Base-by-base conservation (phyloP, 768 basidiomycete genomes). In the Gloeopeniophorella convolvens region DNA sequence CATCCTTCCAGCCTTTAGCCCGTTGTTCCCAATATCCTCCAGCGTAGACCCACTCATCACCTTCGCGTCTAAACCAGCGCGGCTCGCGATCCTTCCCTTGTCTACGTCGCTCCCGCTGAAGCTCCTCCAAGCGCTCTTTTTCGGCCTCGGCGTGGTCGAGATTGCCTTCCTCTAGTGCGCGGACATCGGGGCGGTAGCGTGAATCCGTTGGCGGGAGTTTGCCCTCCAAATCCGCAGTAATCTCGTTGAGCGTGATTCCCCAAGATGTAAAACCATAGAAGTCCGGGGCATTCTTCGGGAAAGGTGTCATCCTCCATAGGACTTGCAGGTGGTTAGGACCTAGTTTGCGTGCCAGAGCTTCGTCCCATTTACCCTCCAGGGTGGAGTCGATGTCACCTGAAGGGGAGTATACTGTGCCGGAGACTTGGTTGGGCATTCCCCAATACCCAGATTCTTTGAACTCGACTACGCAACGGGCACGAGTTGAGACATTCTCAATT, bases 341-440 rank as follows among this genome's bases (percentile, higher is more conserved):
- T 23, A 84, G 69, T 40, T 76, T 77, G 56, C 80, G 81, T n/a
- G 78, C 77, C 51, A 93, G 66, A 58, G 82, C 80, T 50, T 91
- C 85, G 61, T 93, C 86, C 91, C 90, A 94, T 65, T 85, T 90
- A 40, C 90, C 90, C 65, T 91, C 89, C n/a, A 93, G 67, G 32
- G 75, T 74, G 30, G 83, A 74, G 15, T 76, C 66, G 10, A 75
- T 68, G 6, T 79, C 67, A 20, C 83, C 84, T 28, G 72, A 68
- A 15, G 73, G 56, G 21, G 76, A 76, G 49, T 77, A 63, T 23
- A 90, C 72, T 5, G 70, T 63, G 5, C 86, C 89, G 18, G 75
- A 68, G 42, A 93, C 80, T 34, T 81, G 73, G 56, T 92, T 91
- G 16, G 79, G 72, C n/a, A 79, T 70, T 16, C 83, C 85, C 82